These are phyloP conservation scores for Fusarium duplospermum DNA, from an alignment of 2,329 filamentous ascomycete genomes.

Conservation along the genomic window DNA sequence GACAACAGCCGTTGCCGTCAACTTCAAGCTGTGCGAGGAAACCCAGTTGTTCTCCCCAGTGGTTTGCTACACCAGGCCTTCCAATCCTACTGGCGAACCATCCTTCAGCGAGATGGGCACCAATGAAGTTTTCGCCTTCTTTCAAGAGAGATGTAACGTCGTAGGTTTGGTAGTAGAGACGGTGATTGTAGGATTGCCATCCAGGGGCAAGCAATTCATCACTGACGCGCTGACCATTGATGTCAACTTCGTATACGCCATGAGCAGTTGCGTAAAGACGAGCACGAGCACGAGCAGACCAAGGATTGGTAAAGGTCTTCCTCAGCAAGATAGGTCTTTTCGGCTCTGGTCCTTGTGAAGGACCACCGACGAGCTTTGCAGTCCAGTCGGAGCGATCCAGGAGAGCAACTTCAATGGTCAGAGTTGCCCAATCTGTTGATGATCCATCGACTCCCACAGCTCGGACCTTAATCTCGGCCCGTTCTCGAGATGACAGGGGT, in stretches of 20 bases:
- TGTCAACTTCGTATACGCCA: constrained; percentile 56
- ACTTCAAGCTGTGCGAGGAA: constrained; percentile 47
- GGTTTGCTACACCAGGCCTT: background rate
- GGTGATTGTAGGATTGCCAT: constrained; percentile 60
- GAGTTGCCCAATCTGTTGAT: background rate
- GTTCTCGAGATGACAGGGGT: constrained; percentile 45
- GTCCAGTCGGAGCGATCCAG: constrained; percentile 44
- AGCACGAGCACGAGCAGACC: constrained; percentile 47
- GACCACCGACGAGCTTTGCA: constrained; percentile 42
- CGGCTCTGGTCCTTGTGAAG: constrained; percentile 5
- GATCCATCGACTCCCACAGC: constrained; percentile 39
- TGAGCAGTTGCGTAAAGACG: constrained; percentile 57
- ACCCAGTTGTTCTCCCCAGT: background rate
- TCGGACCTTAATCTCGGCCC: constrained; percentile 46
- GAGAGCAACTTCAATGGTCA: constrained; percentile 16
- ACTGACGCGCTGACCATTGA: constrained; percentile 56
- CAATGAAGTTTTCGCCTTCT: constrained; percentile 47
- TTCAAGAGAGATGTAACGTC: constrained; percentile 57
- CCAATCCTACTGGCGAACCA: constrained; percentile 56
- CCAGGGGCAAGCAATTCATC: constrained; percentile 57
- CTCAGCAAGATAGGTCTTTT: constrained; percentile 7
- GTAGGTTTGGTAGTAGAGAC: constrained; percentile 61
- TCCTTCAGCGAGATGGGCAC: constrained; percentile 56
- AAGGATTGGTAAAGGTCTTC: background rate
- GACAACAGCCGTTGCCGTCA: constrained; percentile 36